A percentile compares a stretch with the other conserved stretches of the same genome.
These are phyloP conservation scores for Oryza glaberrima DNA, from an alignment of 176 grass and related monocot genomes.

Conservation along the genomic window DNA sequence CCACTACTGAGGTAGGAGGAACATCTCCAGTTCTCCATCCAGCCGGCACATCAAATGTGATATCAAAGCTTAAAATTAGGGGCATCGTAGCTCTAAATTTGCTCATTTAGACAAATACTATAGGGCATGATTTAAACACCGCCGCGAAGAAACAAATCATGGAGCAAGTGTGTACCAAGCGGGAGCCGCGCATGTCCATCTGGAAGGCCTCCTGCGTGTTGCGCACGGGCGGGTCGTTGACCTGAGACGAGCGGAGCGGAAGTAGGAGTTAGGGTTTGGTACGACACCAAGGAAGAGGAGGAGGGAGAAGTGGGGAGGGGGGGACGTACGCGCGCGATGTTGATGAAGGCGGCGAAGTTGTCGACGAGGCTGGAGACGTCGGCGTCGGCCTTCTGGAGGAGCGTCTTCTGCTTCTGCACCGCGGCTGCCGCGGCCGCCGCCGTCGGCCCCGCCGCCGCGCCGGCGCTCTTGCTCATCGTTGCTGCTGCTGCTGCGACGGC, in stretches of 20 bases:
- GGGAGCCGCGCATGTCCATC: conserved; percentile 70
- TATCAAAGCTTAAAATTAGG: not conserved
- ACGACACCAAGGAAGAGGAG: not conserved
- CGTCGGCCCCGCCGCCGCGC: conserved; percentile 65
- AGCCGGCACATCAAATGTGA: not conserved
- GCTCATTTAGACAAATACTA: not conserved
- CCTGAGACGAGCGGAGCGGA: conserved; percentile 37
- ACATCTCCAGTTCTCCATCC: not conserved
- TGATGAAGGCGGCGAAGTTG: conserved; percentile 72
- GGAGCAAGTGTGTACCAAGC: conserved; percentile 34
- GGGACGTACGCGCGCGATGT: conserved; percentile 65
- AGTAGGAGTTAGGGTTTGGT: not conserved
- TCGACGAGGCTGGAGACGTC: conserved; percentile 77
- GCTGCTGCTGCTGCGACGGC: not conserved
- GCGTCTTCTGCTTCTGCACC: conserved; percentile 78
- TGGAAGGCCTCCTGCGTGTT: conserved; percentile 87
- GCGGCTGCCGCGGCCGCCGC: conserved; percentile 58
- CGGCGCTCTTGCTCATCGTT: conserved; percentile 46
- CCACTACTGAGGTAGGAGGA: not conserved
- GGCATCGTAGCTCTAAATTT: not conserved
- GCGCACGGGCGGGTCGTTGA: conserved; percentile 79
- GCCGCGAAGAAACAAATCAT: not conserved
- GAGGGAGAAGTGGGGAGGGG: not conserved
- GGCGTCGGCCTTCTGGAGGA: conserved; percentile 72
- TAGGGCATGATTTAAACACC: not conserved